Evolutionary conservation across 2,329 filamentous ascomycete genomes (phyloP).

Genomic region (Atkinsonella texensis): DNA sequence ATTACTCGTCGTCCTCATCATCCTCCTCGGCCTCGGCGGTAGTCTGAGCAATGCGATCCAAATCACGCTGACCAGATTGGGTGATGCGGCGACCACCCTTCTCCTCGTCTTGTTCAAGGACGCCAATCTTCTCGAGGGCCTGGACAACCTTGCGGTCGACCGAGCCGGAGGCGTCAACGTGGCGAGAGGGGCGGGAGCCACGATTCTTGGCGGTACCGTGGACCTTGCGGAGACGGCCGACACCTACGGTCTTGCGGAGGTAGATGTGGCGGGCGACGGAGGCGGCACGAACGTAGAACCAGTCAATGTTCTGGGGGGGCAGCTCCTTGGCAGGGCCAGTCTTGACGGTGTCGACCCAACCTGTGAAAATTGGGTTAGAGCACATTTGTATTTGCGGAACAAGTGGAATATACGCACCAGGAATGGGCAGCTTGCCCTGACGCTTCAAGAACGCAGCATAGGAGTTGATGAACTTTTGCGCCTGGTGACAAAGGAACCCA

Average conservation of each 20-base stretch:
- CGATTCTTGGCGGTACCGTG: constrained; percentile 98
- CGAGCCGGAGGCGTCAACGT: constrained; percentile 88
- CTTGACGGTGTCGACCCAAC: constrained; percentile 99
- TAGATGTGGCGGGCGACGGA: constrained; percentile 97
- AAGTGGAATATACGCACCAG: constrained; percentile 46
- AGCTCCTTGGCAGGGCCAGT: constrained; percentile 94
- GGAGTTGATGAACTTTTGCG: constrained; percentile 79
- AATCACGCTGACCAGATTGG: constrained; percentile 94
- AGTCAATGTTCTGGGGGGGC: constrained; percentile 95
- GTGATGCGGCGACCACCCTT: constrained; percentile 98
- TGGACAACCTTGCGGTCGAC: constrained; percentile 98
- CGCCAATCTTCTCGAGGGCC: constrained; percentile 97
- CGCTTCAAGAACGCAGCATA: constrained; percentile 88
- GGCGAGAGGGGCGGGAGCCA: constrained; percentile 78
- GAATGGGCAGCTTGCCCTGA: constrained; percentile 84
- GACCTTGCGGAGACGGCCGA: constrained; percentile 91
- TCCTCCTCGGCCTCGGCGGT: constrained; percentile 60
- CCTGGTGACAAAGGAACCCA: constrained; percentile 44
- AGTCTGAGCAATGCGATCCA: constrained; percentile 88
- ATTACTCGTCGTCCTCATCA: constrained; percentile 53
- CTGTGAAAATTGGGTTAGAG: constrained; percentile 28
- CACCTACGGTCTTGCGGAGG: constrained; percentile 97
- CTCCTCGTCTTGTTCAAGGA: constrained; percentile 94
- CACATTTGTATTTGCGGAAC: no score
- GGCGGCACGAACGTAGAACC: constrained; percentile 86